A percentile compares a stretch with the other conserved stretches of the same genome.
phyloP scores from a whole-genome alignment of 83 land plant genomes.

The Thuja plicata region DNA sequence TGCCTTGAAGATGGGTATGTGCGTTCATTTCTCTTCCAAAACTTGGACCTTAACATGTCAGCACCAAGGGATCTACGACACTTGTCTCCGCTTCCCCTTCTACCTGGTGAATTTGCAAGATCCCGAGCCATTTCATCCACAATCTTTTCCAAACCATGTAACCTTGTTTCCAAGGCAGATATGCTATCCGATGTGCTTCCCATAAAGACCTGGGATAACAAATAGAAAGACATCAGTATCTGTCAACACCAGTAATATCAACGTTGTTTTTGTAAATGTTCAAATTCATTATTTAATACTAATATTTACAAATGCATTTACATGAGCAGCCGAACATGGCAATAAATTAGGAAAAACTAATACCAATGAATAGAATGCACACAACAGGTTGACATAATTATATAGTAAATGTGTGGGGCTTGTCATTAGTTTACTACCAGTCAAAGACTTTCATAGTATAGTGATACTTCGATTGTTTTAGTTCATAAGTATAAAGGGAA shows the following conservation, averaged over 20 bases:
- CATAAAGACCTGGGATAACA: conserved; percentile 38
- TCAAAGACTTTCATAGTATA: background rate
- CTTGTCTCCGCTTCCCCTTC: background rate
- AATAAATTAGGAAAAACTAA: background rate
- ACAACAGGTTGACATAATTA: background rate
- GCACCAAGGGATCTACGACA: conserved; percentile 16
- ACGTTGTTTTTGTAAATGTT: background rate
- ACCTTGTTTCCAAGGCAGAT: conserved; percentile 40
- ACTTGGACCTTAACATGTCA: conserved; percentile 20
- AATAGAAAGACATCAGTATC: background rate
- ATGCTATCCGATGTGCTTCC: conserved; percentile 38
- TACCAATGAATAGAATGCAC: background rate
- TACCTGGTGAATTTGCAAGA: conserved; percentile 2
- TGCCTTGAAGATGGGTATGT: conserved; percentile 33
- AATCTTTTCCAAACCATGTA: conserved; percentile 29
- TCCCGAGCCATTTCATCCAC: conserved; percentile 31
- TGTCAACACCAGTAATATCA: background rate
- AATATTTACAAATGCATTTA: background rate
- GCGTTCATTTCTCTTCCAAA: conserved; percentile 27
- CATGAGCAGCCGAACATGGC: background rate
- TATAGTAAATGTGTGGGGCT: background rate
- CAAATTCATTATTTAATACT: background rate
- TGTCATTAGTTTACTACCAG: background rate
- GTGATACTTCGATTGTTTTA: background rate
- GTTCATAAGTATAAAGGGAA: conserved; percentile 3